These are phyloP conservation scores for Rhodamnia rubescens DNA, from an alignment of 345 rosid genomes.

Conservation along the genomic window DNA sequence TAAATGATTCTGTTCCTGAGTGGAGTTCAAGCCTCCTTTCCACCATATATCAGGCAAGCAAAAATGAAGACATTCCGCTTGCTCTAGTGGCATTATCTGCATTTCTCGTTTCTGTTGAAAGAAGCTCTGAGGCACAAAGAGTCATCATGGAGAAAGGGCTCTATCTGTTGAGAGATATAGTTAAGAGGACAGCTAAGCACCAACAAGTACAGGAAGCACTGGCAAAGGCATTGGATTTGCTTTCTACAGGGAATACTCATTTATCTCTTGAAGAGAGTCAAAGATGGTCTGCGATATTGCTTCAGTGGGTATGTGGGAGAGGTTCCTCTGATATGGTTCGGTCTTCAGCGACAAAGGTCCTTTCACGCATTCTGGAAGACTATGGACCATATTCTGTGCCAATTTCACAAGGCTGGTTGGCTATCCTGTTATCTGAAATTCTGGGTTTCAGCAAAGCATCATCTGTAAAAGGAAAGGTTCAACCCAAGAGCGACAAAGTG, in stretches of 20 bases:
- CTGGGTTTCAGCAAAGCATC: constrained; percentile 40
- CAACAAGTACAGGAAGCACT: constrained; percentile 70
- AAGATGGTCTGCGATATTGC: constrained; percentile 80
- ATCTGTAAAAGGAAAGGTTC: constrained; percentile 42
- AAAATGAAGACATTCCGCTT: constrained; percentile 76
- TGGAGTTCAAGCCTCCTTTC: constrained; percentile 92
- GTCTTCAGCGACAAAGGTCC: constrained; percentile 68
- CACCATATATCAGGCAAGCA: constrained; percentile 65
- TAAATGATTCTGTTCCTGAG: constrained; percentile 75
- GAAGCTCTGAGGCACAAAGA: constrained; percentile 55
- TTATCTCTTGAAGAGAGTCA: constrained; percentile 86
- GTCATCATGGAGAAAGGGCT: constrained; percentile 82
- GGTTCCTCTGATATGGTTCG: constrained; percentile 42
- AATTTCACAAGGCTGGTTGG: constrained; percentile 95
- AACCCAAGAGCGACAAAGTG: constrained; percentile 46
- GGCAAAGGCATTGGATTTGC: constrained; percentile 77
- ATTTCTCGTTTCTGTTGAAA: constrained; percentile 72
- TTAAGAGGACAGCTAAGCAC: constrained; percentile 57
- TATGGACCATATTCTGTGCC: constrained; percentile 66
- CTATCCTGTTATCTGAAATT: constrained; percentile 56
- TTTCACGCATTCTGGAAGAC: constrained; percentile 71
- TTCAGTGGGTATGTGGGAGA: constrained; percentile 72
- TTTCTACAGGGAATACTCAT: constrained; percentile 49
- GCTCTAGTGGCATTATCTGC: constrained; percentile 80
- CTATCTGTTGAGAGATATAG: constrained; percentile 65